phyloP scores from a whole-genome alignment of 768 basidiomycete genomes.

The Vararia minispora region DNA sequence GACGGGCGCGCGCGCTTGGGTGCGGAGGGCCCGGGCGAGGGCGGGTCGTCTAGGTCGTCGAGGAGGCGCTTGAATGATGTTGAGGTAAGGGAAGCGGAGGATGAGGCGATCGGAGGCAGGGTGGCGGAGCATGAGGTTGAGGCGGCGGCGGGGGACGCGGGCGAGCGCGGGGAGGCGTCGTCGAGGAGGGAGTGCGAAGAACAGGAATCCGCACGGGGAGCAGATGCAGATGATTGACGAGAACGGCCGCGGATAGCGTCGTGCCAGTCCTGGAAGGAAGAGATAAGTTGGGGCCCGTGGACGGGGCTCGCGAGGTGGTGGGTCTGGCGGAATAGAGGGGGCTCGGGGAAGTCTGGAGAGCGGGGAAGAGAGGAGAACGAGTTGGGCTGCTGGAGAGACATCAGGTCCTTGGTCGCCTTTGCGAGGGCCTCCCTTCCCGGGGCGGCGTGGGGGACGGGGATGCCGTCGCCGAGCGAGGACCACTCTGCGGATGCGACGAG shows the following conservation, averaged over 20 bases:
- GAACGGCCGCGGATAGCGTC: slow-evolving; percentile 3
- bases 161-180: background rate
- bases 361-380: slow-evolving; percentile 15
- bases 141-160: background rate
- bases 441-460: slow-evolving; percentile 30
- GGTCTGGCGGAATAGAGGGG: slow-evolving; percentile 13
- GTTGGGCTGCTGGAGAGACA: slow-evolving; percentile 43
- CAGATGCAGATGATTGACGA: too few species aligned
- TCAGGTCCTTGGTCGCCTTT: slow-evolving; percentile 76
- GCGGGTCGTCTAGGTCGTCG: background rate
- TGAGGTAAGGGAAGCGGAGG: background rate
- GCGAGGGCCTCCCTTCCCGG: slow-evolving; percentile 51
- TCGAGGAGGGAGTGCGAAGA: slow-evolving; percentile 4
- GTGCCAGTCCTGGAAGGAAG: slow-evolving; percentile 5
- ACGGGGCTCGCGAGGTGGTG: slow-evolving; percentile 7
- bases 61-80: slow-evolving; percentile 4
- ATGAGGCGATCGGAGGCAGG: slow-evolving; percentile 7
- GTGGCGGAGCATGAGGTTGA: slow-evolving; percentile 9
- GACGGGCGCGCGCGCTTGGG: slow-evolving; percentile 1
- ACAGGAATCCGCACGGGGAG: too few species aligned
- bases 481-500: slow-evolving; percentile 13
- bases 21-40: slow-evolving; percentile 6
- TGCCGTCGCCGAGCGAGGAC: slow-evolving; percentile 26
- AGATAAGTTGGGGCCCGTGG: background rate
- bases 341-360: slow-evolving; percentile 24